Base-by-base conservation (phyloP, 176 grass and related monocot genomes). In the Carex kokanica region DNA sequence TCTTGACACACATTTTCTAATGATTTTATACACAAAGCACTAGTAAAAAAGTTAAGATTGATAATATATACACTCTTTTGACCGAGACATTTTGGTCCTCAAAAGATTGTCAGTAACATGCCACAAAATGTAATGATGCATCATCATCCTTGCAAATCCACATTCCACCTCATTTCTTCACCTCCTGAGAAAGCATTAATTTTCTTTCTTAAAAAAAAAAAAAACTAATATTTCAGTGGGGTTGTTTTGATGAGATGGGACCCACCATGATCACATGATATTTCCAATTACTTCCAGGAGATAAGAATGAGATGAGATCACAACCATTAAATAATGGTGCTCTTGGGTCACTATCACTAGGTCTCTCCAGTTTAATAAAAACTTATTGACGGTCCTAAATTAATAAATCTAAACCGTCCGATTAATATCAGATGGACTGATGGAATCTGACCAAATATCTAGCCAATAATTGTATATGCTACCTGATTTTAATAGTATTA, bases 251-350 rank as follows among this genome's bases (percentile, higher is more conserved):
- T 74, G 47, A 77, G 13, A 18, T 56, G 24, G 73, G 45, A 9
- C 51, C 24, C 49, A 55, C 51, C 73, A 29, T 78, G 14, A 56
- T 78, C 73, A 34, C 73, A 56, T 78, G 24, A 78, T 32, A 8
- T 78, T 55, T 78, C 24, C 14, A 78, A 78, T 56, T 77, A 77
- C 32, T 15, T 78, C 8, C 69, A 17, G 25, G 73, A 25, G 51
- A 78, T 78, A 78, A 75, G 72, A 75, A 54, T 75, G 45, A 54
- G 23, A 75, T 54, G 47, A 75, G 47, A 75, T 74, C 45, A 53
- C 43, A 12, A 29, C 41, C 41, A 17, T 27, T 20, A 51, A 53
- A 47, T 14, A 51, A 24, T 71, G 67, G 7, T 47, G 8, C 47
- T 29, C 20, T 54, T 54, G n/a, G 23, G 21, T 74, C 47, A 0